Evolutionary conservation across 805 yeast species (phyloP), one percentile per base, ranked within the genome.

Genomic region (Wickerhamia fluorescens): DNA sequence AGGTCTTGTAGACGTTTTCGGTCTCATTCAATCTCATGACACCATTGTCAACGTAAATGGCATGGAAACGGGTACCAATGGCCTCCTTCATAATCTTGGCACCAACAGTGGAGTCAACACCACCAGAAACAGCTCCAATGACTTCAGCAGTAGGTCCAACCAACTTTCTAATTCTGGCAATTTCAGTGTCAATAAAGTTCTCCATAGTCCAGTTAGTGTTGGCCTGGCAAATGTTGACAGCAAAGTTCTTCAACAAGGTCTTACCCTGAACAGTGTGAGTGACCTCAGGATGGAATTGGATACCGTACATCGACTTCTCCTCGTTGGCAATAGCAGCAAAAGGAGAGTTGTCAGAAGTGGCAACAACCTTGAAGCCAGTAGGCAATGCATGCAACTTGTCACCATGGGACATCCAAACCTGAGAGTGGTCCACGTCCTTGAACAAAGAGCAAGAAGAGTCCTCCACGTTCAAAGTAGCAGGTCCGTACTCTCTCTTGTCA

Each of bases 381-480:
- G 98, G 98, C 45, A 92, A 72, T 30, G 89, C 83, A 48, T 77
- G 78, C 51, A 92, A 72, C 70, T 92, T 92, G 66, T 92, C 98
- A 53, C 95, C 95, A 61, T 92, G 98, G 27, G 97, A 88, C 98
- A 92, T 92, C 98, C 98, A 92, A 38, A 92, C 96, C 57, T 81
- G 88, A 35, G 94, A 86, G 66, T 92, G 81, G 60, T 87, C 94
- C 46, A 92, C 85, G 37, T 80, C 96, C 40, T 77, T 69, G 63
- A 92, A 92, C 39, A 92, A 68, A 13, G 83, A 76, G 57, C 85
- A 75, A 13, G 59, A 33, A 23, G 61, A 40, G 52, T 85, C 92
- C 45, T 72, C 67, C 33, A 86, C 94, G 44, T 76, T 70, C 56
- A 92, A 71, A 35, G 83, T 76, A 37, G 98, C 96, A 28, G 95